Conservation (phyloP, 495 filamentous ascomycete species). For the Hypoxylon fragiforme region DNA sequence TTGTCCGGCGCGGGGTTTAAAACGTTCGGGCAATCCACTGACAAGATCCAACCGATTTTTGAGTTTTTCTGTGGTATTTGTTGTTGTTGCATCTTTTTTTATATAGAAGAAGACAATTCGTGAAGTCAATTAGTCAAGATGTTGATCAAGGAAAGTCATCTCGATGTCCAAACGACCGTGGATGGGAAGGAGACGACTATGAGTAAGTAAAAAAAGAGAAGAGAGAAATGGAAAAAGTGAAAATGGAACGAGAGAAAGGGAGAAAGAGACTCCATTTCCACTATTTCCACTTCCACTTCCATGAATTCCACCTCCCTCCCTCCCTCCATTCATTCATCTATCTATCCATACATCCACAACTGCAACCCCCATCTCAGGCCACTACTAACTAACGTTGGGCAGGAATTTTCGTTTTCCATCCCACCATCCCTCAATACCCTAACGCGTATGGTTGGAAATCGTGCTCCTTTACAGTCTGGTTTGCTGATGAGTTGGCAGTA, state of each 20-base stretch:
- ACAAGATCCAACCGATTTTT: too few relatives aligned
- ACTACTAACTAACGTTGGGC: conserved; percentile 33
- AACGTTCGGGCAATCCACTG: conserved; percentile 9
- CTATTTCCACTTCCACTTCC: too few relatives aligned
- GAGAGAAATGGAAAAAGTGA: too few relatives aligned
- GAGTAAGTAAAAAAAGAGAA: too few relatives aligned
- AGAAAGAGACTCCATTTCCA: too few relatives aligned
- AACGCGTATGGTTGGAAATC: conserved; percentile 60
- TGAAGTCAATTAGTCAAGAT: too few relatives aligned
- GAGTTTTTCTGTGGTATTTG: too few relatives aligned
- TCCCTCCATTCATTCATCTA: too few relatives aligned
- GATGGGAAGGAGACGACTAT: conserved; percentile 53
- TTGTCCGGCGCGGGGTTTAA: conserved; percentile 26
- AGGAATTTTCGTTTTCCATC: conserved; percentile 92
- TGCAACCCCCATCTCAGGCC: conserved; percentile 13
- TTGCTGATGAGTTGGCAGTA: conserved; percentile 45
- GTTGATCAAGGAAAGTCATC: conserved; percentile 51
- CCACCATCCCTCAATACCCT: conserved; percentile 79
- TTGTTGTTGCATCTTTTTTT: conserved; percentile 4
- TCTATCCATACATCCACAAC: too few relatives aligned
- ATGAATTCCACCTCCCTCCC: too few relatives aligned
- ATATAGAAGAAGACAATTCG: background rate
- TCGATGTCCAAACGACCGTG: conserved; percentile 46
- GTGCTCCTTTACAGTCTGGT: conserved; percentile 8
- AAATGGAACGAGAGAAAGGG: too few relatives aligned